Evolutionary conservation across 805 yeast species (phyloP), one percentile per base, ranked within the genome.

Genomic region (Metschnikowia orientalis): DNA sequence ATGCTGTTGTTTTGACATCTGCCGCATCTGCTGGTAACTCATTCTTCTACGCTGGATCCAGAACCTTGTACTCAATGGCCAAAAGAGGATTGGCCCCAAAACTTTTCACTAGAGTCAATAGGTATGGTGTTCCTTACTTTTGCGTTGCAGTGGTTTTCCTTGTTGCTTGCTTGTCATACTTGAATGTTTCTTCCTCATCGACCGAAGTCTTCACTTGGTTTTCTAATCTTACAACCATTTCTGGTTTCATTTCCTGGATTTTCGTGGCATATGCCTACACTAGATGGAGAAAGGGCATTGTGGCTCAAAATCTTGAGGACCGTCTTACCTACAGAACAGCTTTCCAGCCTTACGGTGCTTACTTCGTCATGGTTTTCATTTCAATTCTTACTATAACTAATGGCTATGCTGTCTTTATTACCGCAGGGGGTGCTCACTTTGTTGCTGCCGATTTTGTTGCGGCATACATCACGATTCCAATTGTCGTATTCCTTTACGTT

Each of bases 391-490:
- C 79, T 18, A 32, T 82, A 28, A 80, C 88, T n/a, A 81, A 82
- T 47, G 89, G 89, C 36, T 82, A 78, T 51, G 79, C 73, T 3
- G 80, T 75, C 4, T 81, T 81, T 56, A 70, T 81, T 39, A 67
- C 66, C 12, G 79, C 78, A 65, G 67, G 64, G 9, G 69, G 56
- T 1, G 55, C 73, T 5, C 79, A 78, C 53, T 81, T 81, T 46
- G 57, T 81, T 32, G 88, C 89, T 20, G 82, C 88, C 7, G 32
- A 78, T 53, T 81, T 81, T 47, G 58, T 81, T 31, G 88, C 89
- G 18, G 82, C 88, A 7, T 81, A 81, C 56, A 66, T 81, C 39
- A 80, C 87, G 0, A 51, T 81, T 30, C 84, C 81, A 21, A 65
- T 74, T 37, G 68, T 76, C 42, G 39, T 73, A 3, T 58, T 59